These are phyloP conservation scores for Pythium plurisporium DNA, from an alignment of 352 stramenopile genomes.

Conservation along the genomic window DNA sequence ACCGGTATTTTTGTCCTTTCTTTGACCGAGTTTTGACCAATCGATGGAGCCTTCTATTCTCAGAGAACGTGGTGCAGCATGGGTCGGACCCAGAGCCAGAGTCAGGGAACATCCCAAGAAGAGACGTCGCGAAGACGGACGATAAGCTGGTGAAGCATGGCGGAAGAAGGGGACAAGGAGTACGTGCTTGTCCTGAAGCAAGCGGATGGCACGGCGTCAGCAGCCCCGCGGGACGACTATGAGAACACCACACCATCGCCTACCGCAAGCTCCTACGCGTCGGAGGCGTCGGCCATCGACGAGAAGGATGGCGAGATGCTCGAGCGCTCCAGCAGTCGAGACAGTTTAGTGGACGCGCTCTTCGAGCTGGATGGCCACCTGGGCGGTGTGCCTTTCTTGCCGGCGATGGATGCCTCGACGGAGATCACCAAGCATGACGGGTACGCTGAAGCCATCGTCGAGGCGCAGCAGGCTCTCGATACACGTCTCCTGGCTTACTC, in stretches of 20 bases:
- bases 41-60: background rate
- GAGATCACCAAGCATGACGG: constrained; percentile 82
- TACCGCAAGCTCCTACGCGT: constrained; percentile 26
- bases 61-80: background rate
- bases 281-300: constrained; percentile 23
- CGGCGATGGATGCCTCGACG: constrained; percentile 75
- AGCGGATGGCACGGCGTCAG: constrained; percentile 10
- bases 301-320: background rate
- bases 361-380: constrained; percentile 49
- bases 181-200: constrained; percentile 65
- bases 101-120: background rate
- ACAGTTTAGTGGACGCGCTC: constrained; percentile 28
- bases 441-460: constrained; percentile 72
- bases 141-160: background rate
- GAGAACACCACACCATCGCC: constrained; percentile 23
- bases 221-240: constrained; percentile 18
- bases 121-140: background rate
- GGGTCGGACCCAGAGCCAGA: background rate
- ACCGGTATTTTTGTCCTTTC: too few species aligned
- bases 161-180: constrained; percentile 45
- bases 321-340: background rate
- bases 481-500: constrained; percentile 58
- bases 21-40: too few species aligned
- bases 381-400: constrained; percentile 59
- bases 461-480: constrained; percentile 68